Conservation (phyloP, 306 rosid species). For the Cucumis melo region DNA sequence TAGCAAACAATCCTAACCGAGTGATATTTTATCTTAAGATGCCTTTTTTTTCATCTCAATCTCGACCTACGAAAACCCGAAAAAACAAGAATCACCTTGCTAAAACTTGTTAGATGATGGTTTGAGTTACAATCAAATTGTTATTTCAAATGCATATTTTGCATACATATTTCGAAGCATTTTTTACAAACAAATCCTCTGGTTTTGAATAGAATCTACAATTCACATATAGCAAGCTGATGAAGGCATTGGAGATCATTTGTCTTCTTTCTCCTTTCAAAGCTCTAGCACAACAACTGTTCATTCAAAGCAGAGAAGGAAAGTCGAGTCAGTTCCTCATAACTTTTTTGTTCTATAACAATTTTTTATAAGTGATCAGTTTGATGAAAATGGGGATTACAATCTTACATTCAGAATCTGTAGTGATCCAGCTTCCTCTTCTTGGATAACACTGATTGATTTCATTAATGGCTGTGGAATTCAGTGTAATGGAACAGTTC, state of each 20-base stretch:
- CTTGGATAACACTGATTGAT: conserved; percentile 16
- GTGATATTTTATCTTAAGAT: not conserved
- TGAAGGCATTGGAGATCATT: not conserved
- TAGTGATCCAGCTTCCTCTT: conserved; percentile 86
- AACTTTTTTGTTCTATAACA: not conserved
- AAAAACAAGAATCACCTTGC: not conserved
- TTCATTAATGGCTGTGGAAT: conserved; percentile 21
- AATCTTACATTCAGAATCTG: conserved; percentile 76
- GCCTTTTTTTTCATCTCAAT: not conserved
- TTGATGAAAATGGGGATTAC: not conserved
- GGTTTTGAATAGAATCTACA: not conserved
- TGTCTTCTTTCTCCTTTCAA: conserved; percentile 21
- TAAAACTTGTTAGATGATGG: not conserved
- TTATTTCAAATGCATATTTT: not conserved
- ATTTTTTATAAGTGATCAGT: not conserved
- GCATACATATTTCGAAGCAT: not conserved
- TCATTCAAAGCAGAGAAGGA: not conserved
- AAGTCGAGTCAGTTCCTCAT: conserved; percentile 6
- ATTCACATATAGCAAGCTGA: not conserved
- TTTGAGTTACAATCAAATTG: not conserved
- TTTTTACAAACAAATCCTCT: not conserved
- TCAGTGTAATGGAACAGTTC: conserved; percentile 21
- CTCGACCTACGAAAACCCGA: not conserved
- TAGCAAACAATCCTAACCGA: no score
- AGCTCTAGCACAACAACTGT: conserved; percentile 96